A percentile compares a stretch with the other conserved stretches of the same genome.
phyloP scores from a whole-genome alignment of 345 rosid genomes.

The Acer negundo region DNA sequence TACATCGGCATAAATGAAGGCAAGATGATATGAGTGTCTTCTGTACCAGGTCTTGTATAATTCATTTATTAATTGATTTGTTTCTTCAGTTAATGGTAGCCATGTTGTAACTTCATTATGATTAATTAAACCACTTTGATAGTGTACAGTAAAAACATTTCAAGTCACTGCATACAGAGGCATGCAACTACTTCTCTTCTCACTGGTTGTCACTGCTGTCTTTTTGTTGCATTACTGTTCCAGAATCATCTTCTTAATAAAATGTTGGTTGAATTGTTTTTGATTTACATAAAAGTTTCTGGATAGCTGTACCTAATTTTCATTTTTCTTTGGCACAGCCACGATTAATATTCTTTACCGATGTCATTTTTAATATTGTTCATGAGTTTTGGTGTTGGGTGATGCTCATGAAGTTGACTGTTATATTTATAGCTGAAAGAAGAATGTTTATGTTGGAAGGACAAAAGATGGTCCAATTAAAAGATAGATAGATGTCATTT shows the following conservation, averaged over 20 bases:
- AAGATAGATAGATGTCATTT: neutral
- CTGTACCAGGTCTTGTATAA: conserved; percentile 21
- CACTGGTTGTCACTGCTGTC: neutral
- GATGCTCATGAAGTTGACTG: neutral
- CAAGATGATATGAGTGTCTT: conserved; percentile 24
- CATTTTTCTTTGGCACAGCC: neutral
- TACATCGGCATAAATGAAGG: conserved; percentile 4
- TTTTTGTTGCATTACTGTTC: conserved; percentile 4
- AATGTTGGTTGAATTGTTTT: neutral
- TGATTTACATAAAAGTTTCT: neutral
- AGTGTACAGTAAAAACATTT: conserved; percentile 8
- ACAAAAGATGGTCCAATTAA: neutral
- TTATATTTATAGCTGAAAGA: neutral
- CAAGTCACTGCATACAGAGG: neutral
- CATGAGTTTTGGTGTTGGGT: neutral
- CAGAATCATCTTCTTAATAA: neutral
- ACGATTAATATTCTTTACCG: neutral
- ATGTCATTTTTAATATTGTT: neutral
- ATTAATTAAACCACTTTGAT: conserved; percentile 21
- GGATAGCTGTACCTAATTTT: neutral
- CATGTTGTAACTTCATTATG: conserved; percentile 10
- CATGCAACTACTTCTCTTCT: conserved; percentile 6
- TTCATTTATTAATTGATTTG: conserved; percentile 15
- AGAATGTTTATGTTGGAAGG: conserved; percentile 1
- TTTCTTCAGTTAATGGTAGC: neutral